Evolutionary conservation across 768 basidiomycete genomes (phyloP), one percentile per base, ranked within the genome.

Genomic region (Russula vinacea): DNA sequence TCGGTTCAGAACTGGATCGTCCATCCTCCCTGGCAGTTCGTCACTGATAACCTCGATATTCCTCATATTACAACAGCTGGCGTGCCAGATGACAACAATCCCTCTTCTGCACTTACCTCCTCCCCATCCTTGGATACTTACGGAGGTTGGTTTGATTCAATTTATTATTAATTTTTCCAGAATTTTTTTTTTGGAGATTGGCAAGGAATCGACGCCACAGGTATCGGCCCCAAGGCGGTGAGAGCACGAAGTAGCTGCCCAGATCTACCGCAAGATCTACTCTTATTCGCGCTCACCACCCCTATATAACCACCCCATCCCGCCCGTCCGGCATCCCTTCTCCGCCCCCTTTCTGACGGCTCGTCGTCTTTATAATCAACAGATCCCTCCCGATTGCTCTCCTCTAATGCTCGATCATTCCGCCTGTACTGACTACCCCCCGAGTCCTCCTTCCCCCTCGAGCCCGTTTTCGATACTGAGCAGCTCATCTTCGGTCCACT

Each of bases 401-500:
- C 50, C 58, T 35, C 49, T 45, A 35, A 64, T 74, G 53, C 57
- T 62, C 32, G 71, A 72, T 68, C 70, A 62, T 53, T 69, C 70
- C 5, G 72, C 72, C 24, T 42, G 51, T 54, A 67, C 73, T 49
- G 71, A 71, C 62, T 58, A 69, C 66, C 69, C 67, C 62, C 68
- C 60, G 72, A 74, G 47, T 44, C 66, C n/a, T n/a, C n/a, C 29
- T 62, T 71, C 55, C 68, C 71, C 40, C 78, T 76, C 70, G 74
- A 76, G 64, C 69, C 74, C 56, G 37, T 72, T 51, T 67, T 74
- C n/a, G 81, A 84, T 69, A 67, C 72, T 26, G 82, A 84, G 71
- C 79, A 81, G 63, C 76, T 84, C 75, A 78, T 85, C 73, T 85
- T 87, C 70, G 83, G 81, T 56, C 67, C 67, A 67, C 75, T 84